phyloP scores from a whole-genome alignment of 345 rosid species.

The Gossypium thurberi region DNA sequence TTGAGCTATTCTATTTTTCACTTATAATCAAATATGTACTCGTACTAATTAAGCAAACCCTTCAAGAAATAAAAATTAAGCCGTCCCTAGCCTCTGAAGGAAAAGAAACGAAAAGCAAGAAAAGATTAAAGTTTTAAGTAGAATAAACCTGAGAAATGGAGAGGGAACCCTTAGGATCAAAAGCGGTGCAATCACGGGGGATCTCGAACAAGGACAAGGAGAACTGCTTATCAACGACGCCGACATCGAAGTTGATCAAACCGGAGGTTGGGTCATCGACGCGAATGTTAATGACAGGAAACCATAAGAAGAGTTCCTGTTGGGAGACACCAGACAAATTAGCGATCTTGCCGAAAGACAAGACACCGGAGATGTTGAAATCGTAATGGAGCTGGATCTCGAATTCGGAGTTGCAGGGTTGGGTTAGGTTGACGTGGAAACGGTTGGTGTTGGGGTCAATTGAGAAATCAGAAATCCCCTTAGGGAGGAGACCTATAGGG shows the following conservation, averaged over 20 bases:
- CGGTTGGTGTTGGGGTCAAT: constrained; percentile 32
- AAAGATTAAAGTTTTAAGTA: neutral
- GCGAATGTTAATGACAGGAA: constrained; percentile 55
- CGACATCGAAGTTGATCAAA: constrained; percentile 48
- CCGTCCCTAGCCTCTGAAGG: neutral
- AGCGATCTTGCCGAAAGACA: constrained; percentile 47
- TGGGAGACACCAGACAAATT: constrained; percentile 52
- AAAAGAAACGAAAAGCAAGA: neutral
- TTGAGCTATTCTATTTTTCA: neutral
- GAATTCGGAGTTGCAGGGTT: constrained; percentile 55
- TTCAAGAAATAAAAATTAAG: neutral
- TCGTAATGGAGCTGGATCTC: constrained; percentile 66
- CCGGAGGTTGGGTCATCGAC: constrained; percentile 64
- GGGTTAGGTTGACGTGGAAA: constrained; percentile 40
- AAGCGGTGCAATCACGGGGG: constrained; percentile 16
- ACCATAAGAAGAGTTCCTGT: constrained; percentile 70
- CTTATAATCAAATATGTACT: neutral
- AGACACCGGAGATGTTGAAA: constrained; percentile 41
- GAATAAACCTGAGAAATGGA: constrained; percentile 5
- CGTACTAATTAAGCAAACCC: neutral
- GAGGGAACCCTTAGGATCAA: neutral
- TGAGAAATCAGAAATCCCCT: constrained; percentile 41
- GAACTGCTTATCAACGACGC: constrained; percentile 13
- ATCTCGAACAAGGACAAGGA: constrained; percentile 14
- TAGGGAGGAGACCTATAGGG: constrained; percentile 61